A percentile compares a stretch with the other conserved stretches of the same genome.
Conservation (phyloP, 345 rosid genomes). For the Turritis glabra region DNA sequence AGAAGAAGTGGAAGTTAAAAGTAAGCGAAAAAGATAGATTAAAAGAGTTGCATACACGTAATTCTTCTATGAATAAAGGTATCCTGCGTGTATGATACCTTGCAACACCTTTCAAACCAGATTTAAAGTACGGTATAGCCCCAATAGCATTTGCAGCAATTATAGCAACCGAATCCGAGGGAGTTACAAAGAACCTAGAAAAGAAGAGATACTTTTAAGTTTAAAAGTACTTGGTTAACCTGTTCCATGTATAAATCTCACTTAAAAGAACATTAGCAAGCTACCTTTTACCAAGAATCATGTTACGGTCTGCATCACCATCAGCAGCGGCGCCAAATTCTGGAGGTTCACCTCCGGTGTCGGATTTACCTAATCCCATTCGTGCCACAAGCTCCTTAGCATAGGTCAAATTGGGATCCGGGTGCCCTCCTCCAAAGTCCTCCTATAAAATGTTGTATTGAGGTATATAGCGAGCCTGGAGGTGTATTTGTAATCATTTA, state of each 20-base stretch:
- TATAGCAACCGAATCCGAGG: conserved; percentile 97
- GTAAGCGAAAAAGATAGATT: conserved; percentile 12
- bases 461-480: conserved; percentile 1
- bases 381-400: conserved; percentile 95
- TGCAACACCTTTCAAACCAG: conserved; percentile 98
- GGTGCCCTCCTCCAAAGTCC: conserved; percentile 99
- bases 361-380: conserved; percentile 91
- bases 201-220: conserved; percentile 14
- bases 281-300: conserved; percentile 98
- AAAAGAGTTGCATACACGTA: conserved; percentile 1
- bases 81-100: conserved; percentile 50
- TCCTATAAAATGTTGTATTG: conserved; percentile 55
- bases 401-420: conserved; percentile 98
- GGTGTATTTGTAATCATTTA: not conserved
- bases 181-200: conserved; percentile 94
- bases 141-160: conserved; percentile 98
- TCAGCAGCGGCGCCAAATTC: conserved; percentile 99
- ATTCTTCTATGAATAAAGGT: not conserved
- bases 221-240: not conserved
- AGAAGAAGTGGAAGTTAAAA: conserved; percentile 5
- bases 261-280: not conserved
- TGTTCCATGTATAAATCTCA: conserved; percentile 9
- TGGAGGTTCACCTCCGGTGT: conserved; percentile 72
- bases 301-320: conserved; percentile 99
- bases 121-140: conserved; percentile 88